phyloP scores from a whole-genome alignment of 768 basidiomycete genomes.

The Pisolithus sp. region DNA sequence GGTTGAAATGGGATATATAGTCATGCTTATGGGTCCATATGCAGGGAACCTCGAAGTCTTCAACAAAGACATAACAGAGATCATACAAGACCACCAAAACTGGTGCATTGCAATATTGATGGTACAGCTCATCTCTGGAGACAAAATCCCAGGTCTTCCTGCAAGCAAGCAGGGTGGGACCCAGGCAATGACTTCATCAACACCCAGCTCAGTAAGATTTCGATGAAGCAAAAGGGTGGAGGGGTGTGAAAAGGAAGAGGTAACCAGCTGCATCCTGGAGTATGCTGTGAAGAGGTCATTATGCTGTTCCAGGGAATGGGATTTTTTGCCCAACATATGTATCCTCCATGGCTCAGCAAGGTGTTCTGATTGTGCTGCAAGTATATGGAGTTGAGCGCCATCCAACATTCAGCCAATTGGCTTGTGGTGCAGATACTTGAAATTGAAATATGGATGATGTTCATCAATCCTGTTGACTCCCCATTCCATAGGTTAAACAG shows the following conservation, averaged over 20 bases:
- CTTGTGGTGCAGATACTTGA: conserved; percentile 90
- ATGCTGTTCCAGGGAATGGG: too few species aligned
- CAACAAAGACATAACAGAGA: conserved; percentile 76
- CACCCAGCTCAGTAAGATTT: conserved; percentile 62
- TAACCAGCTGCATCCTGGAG: too few species aligned
- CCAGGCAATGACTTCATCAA: conserved; percentile 82
- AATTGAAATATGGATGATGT: conserved; percentile 67
- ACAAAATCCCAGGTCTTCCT: conserved; percentile 71
- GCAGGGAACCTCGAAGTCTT: conserved; percentile 91
- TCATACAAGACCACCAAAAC: conserved; percentile 75
- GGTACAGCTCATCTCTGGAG: conserved; percentile 52
- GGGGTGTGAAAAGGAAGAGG: conserved; percentile 69
- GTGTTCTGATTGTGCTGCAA: conserved; percentile 84
- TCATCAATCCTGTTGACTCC: conserved; percentile 75
- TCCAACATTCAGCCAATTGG: conserved; percentile 63
- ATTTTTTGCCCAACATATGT: conserved; percentile 51
- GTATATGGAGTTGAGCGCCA: conserved; percentile 80
- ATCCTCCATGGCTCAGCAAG: conserved; percentile 62
- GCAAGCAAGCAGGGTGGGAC: conserved; percentile 69
- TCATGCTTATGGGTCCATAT: conserved; percentile 42
- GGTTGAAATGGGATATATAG: too few species aligned
- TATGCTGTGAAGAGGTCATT: too few species aligned
- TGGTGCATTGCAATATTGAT: conserved; percentile 57
- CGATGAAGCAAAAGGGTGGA: conserved; percentile 56
- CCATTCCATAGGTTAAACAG: conserved; percentile 81